These are phyloP conservation scores for Yamadazyma ubonensis DNA, from an alignment of 805 yeast species.

Conservation along the genomic window DNA sequence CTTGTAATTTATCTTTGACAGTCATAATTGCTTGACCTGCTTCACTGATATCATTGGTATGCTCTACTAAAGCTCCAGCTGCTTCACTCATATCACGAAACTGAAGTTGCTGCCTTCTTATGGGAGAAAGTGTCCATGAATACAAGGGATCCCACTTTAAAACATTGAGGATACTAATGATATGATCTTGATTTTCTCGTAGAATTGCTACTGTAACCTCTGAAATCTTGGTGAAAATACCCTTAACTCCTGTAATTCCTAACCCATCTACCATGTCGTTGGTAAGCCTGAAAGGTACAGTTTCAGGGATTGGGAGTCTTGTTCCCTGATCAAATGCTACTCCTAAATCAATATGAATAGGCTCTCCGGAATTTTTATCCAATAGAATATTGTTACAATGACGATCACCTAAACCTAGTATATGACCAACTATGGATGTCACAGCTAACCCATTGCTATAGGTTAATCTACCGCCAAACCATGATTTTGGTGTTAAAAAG, in stretches of 20 bases:
- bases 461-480: conserved; percentile 65
- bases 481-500: conserved; percentile 63
- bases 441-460: conserved; percentile 82
- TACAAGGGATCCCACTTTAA: conserved; percentile 90
- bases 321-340: conserved; percentile 96
- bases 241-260: conserved; percentile 83
- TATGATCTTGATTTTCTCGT: conserved; percentile 62
- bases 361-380: conserved; percentile 84
- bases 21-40: conserved; percentile 76
- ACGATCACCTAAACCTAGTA: conserved; percentile 92
- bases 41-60: conserved; percentile 55
- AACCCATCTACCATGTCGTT: conserved; percentile 85
- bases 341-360: conserved; percentile 93
- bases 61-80: conserved; percentile 12
- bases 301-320: conserved; percentile 80
- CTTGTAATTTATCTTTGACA: conserved; percentile 67
- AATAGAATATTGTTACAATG: conserved; percentile 87
- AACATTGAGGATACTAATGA: conserved; percentile 80
- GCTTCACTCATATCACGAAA: conserved; percentile 26
- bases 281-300: conserved; percentile 90
- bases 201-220: conserved; percentile 71
- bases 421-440: conserved; percentile 80
- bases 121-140: conserved; percentile 85
- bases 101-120: conserved; percentile 56
- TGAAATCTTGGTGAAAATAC: conserved; percentile 69